Base-by-base conservation (phyloP, 2,329 filamentous ascomycete genomes). In the Venturia asperata region DNA sequence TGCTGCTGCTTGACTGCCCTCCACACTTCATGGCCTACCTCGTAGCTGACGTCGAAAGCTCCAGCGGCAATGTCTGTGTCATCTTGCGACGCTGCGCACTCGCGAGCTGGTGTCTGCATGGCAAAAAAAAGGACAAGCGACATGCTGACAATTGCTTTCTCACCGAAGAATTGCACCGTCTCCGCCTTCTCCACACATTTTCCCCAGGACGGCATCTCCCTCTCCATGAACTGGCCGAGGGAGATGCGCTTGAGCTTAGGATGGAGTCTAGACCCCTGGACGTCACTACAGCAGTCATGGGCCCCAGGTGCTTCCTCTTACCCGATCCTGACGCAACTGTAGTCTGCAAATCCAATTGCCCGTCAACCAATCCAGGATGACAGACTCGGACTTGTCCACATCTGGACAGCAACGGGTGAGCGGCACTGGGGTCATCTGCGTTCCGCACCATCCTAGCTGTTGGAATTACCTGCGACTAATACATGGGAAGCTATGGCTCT, bases 131-230 rank as follows among this genome's bases (percentile, higher is more conserved):
- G 39, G 11, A n/a, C 52, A 37, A 27, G 27, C 34, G 13, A 37
- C 27, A n/a, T 30, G 52, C 11, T 56, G 52, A 56, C 52, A 56
- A 56, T 56, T 37, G 52, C 52, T 56, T 56, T 49, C 21, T 37
- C 15, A n/a, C 49, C 45, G n/a, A 47, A 34, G 19, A 34, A 30
- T 37, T 19, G 24, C 5, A 3, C 52, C 30, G 30, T 37, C 52
- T 37, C 30, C 30, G 27, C 52, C 2, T 56, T 56, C 52, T 56
- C 52, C 52, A 56, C 52, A 37, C 1, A 27, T 27, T 49, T 37
- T 56, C 52, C 52, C 52, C 27, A 34, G 27, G 52, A 15, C 52
- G 52, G 52, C 27, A 56, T 56, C 52, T 17, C 27, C 11, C 24
- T 55, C 49, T 55, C 49, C 52, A 56, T 37, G 52, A 37, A n/a